These are phyloP conservation scores for Triangularia verruculosa DNA, from an alignment of 2,329 filamentous ascomycete genomes.

Conservation along the genomic window DNA sequence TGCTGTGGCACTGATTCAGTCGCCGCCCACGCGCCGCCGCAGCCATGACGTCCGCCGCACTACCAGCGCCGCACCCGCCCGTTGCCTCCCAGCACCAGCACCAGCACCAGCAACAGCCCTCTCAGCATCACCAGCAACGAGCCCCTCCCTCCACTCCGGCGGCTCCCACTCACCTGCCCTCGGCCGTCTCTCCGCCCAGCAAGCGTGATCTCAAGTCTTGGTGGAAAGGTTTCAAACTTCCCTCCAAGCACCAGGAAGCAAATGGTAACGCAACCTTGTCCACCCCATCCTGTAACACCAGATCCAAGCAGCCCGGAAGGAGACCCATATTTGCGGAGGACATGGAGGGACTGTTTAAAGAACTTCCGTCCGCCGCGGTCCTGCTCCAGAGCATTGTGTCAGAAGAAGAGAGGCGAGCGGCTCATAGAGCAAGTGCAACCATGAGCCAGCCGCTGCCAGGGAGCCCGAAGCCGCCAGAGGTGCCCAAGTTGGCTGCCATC, in stretches of 20 bases:
- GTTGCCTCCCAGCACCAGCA: slow-evolving; percentile 20
- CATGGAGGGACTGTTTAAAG: slow-evolving; percentile 16
- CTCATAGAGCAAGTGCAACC: slow-evolving; percentile 28
- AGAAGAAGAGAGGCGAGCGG: slow-evolving; percentile 15
- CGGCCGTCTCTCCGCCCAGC: slow-evolving; percentile 60
- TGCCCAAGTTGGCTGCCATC: slow-evolving; percentile 20
- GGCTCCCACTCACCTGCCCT: slow-evolving; percentile 37
- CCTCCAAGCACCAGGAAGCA: slow-evolving; percentile 54
- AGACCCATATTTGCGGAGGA: slow-evolving; percentile 26
- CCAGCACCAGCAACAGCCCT: slow-evolving; percentile 21
- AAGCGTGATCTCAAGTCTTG: slow-evolving; percentile 89
- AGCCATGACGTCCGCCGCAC: slow-evolving; percentile 33
- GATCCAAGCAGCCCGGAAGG: slow-evolving; percentile 21
- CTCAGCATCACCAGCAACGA: slow-evolving; percentile 20
- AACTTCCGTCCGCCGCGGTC: slow-evolving; percentile 10
- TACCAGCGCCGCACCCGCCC: slow-evolving; percentile 19
- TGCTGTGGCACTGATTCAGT: slow-evolving; percentile 16
- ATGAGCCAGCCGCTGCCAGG: slow-evolving; percentile 15
- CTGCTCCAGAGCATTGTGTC: slow-evolving; percentile 15
- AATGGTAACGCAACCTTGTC: slow-evolving; percentile 50
- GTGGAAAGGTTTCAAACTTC: slow-evolving; percentile 93
- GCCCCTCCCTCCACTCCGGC: slow-evolving; percentile 9
- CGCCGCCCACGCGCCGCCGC: slow-evolving; percentile 28
- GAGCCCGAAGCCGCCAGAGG: slow-evolving; percentile 9
- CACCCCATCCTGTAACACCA: slow-evolving; percentile 17